Evolutionary conservation across 352 stramenopile genomes (phyloP).

Genomic region (Pythium graminicola): DNA sequence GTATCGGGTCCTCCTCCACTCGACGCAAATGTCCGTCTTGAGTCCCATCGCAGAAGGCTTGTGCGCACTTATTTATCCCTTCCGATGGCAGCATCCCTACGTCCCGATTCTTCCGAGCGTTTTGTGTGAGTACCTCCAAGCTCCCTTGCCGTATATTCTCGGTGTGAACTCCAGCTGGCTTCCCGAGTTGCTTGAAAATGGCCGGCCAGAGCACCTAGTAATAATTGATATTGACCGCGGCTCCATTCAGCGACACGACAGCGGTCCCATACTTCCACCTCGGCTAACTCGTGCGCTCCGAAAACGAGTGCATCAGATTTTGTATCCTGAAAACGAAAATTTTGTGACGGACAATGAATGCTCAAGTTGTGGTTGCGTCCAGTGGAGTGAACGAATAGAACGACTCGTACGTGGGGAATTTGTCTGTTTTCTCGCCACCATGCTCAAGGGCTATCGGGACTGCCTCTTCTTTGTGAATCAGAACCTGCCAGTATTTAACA

Average conservation of each 20-base stretch:
- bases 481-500: conserved; percentile 84
- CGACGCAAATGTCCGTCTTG: conserved; percentile 63
- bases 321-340: conserved; percentile 37
- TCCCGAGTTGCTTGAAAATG: conserved; percentile 49
- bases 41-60: conserved; percentile 67
- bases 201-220: conserved; percentile 75
- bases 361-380: neutral
- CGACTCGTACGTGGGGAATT: conserved; percentile 69
- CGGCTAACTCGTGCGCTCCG: conserved; percentile 43
- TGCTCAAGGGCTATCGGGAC: conserved; percentile 73
- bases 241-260: conserved; percentile 51
- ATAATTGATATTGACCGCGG: conserved; percentile 73
- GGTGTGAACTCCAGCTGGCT: conserved; percentile 74
- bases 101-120: conserved; percentile 74
- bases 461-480: conserved; percentile 86
- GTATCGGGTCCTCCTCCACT: conserved; percentile 76
- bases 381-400: conserved; percentile 40
- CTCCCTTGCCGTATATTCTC: conserved; percentile 76
- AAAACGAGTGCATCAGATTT: conserved; percentile 41
- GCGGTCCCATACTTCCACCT: conserved; percentile 48
- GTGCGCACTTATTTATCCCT: conserved; percentile 77
- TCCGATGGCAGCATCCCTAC: conserved; percentile 83
- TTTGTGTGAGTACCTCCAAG: conserved; percentile 79
- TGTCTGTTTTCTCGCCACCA: conserved; percentile 56
- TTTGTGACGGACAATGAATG: neutral